Evolutionary conservation across 345 rosid species (phyloP), one percentile per base, ranked within the genome.

Genomic region (Populus deltoides): DNA sequence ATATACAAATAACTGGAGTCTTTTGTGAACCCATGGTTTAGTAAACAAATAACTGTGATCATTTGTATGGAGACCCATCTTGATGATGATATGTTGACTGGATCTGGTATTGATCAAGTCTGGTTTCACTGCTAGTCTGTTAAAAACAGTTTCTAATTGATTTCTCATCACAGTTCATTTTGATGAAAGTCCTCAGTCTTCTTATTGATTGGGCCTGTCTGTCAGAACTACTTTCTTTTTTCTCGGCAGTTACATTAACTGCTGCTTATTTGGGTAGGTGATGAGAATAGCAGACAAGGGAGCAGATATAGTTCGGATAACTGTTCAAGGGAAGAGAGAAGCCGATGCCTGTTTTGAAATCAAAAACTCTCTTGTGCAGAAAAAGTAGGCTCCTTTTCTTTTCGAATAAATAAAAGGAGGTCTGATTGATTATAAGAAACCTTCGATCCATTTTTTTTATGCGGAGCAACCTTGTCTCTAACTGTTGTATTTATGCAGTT

Each of bases 301-400:
- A 67, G 99, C 98, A 20, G 97, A 96, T 85, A 82, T 93, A 43
- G 99, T 96, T 55, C 91, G 98, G 75, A 93, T 96, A 78, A 96
- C 98, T 75, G 99, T 96, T 81, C 99, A 96, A 90, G 97, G 99
- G 83, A 96, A 90, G 90, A 93, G 85, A 89, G 99, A 96, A 80
- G 98, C 99, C 0, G 98, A 96, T 82, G 97, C 99, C 4, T 93
- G 98, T 79, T 93, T 92, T 83, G 99, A 93, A 79, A 96, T 96
- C 13, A 96, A 96, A 84, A 92, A 93, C 78, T 65, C 92, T 68
- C 95, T 96, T 68, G 91, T 96, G 81, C 98, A 96, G 90, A 91
- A 91, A 76, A 96, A 92, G 99, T 96, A 41, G 68, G 73, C 49
- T 27, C 43, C 59, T 66, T 74, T 41, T 25, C 57, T 63, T 8